Percentiles rank a stretch among this genome's conserved stretches.
These are phyloP conservation scores for Micractinium conductrix DNA, from an alignment of 139 green algal genomes.

Conservation along the genomic window DNA sequence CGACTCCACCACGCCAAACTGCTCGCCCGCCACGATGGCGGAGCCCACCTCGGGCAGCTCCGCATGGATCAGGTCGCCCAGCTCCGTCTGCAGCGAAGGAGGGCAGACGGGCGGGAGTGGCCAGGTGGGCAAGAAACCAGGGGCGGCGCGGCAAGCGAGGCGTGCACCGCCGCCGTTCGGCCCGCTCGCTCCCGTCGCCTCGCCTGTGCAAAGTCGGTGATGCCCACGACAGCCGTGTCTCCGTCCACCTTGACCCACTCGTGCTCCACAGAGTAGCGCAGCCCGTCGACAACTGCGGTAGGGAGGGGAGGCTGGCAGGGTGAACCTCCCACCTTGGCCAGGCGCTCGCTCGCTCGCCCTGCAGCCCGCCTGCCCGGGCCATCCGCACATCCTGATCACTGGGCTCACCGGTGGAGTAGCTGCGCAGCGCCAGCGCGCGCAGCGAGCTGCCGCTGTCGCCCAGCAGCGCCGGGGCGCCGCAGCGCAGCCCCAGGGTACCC, in stretches of 20 bases:
- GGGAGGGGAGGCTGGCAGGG: not conserved
- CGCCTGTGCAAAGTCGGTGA: slow-evolving; percentile 97
- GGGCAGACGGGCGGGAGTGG: not conserved
- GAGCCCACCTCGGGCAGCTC: slow-evolving; percentile 96
- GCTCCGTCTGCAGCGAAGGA: slow-evolving; percentile 68
- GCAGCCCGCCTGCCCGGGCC: too few relatives aligned
- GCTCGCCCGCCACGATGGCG: slow-evolving; percentile 81
- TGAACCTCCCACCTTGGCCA: not conserved
- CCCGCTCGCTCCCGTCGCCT: not conserved
- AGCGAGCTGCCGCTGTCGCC: not conserved
- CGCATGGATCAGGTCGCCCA: slow-evolving; percentile 98
- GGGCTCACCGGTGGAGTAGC: slow-evolving; percentile 45
- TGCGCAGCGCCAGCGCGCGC: slow-evolving; percentile 11
- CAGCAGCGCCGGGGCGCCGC: slow-evolving; percentile 7
- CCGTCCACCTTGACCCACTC: slow-evolving; percentile 94
- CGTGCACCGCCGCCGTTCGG: not conserved
- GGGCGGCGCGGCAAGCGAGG: too few relatives aligned
- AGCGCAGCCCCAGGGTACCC: slow-evolving; percentile 35
- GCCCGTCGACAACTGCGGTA: slow-evolving; percentile 65
- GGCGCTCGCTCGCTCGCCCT: too few relatives aligned
- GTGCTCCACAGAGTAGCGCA: slow-evolving; percentile 84
- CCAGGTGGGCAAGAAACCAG: too few relatives aligned
- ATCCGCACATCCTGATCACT: slow-evolving; percentile 14
- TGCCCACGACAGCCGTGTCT: slow-evolving; percentile 89
- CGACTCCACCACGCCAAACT: slow-evolving; percentile 98